Evolutionary conservation across 768 basidiomycete species (phyloP), one percentile per base, ranked within the genome.

Genomic region (Collybia sordida): DNA sequence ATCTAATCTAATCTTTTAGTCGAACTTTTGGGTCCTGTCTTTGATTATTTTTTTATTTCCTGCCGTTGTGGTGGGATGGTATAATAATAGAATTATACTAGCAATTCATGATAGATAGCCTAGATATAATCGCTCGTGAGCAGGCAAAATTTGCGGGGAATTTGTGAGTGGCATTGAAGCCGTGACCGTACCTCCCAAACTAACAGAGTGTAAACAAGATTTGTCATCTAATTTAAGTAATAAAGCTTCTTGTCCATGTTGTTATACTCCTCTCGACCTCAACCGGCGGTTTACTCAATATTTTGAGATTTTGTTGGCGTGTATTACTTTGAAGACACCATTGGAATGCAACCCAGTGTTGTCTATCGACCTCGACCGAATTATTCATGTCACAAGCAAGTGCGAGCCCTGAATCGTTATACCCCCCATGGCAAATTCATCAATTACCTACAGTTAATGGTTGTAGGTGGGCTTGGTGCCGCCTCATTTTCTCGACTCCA

Each of bases 401-500:
- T 24, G 34, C 27, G 17, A 17, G 7, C 22, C 36, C 46, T 23
- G 21, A 21, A 22, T 50, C 28, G 1, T 22, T 42, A 19, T 25
- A 36, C 12, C 36, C 41, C 12, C 36, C 41, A n/a, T 40, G 45
- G 4, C 59, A 52, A 28, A 42, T 42, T 19, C 58, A 53, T 44
- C 36, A 36, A 18, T 24, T 36, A 9, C 38, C 57, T 23, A 53
- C 53, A 23, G 51, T 64, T 6, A 53, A 72, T 51, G 56, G 66
- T 11, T 84, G 82, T 62, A 68, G 66, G 47, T 83, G 82, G 83
- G 69, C 68, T 4, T 79, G 79, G 77, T 85, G 83, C 45, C 67
- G 76, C 2, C 61, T 61, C 8, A 66, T 66, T 2, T 83, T 77
- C 48, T 39, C 59, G 8, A 68, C 57, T 22, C 62, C 66, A n/a